A percentile compares a stretch with the other conserved stretches of the same genome.
phyloP scores from a whole-genome alignment of 208 protist species.

The Leishmania arabica region DNA sequence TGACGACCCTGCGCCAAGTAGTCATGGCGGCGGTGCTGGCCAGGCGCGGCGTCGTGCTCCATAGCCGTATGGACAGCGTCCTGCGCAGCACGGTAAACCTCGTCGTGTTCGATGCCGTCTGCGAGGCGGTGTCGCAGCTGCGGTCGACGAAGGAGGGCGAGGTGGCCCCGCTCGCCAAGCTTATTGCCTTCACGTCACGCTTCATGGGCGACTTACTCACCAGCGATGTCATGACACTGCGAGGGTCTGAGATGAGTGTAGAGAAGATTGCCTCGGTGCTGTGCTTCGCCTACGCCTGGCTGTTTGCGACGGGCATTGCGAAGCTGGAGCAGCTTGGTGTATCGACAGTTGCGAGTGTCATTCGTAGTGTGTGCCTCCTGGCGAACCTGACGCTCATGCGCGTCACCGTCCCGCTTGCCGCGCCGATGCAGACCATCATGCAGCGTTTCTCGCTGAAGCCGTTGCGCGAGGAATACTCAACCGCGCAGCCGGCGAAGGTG shows the following conservation, averaged over 20 bases:
- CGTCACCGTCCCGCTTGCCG: slow-evolving; percentile 41
- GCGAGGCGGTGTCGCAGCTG: slow-evolving; percentile 76
- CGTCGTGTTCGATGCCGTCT: slow-evolving; percentile 86
- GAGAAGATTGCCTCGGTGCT: slow-evolving; percentile 67
- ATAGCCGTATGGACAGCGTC: slow-evolving; percentile 79
- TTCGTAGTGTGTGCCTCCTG: slow-evolving; percentile 65
- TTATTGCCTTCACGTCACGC: slow-evolving; percentile 73
- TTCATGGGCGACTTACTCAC: slow-evolving; percentile 67
- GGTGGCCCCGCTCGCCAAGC: slow-evolving; percentile 56
- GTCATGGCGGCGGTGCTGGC: slow-evolving; percentile 67
- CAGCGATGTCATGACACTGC: slow-evolving; percentile 70
- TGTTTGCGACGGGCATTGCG: slow-evolving; percentile 68
- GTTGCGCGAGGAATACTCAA: slow-evolving; percentile 64
- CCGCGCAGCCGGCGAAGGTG: slow-evolving; percentile 56
- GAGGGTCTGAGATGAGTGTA: slow-evolving; percentile 74
- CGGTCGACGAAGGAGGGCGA: slow-evolving; percentile 53
- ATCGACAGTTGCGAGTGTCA: slow-evolving; percentile 63
- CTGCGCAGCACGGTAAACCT: slow-evolving; percentile 84
- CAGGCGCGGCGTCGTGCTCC: slow-evolving; percentile 68
- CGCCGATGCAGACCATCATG: slow-evolving; percentile 55
- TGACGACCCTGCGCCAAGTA: slow-evolving; percentile 49
- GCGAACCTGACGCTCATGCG: slow-evolving; percentile 78
- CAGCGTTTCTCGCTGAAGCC: slow-evolving; percentile 59
- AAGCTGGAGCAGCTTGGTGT: slow-evolving; percentile 80
- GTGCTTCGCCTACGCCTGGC: slow-evolving; percentile 78